Percentiles rank a stretch among this genome's conserved stretches.
Conservation (phyloP, 345 rosid species). For the Hypericum perforatum region DNA sequence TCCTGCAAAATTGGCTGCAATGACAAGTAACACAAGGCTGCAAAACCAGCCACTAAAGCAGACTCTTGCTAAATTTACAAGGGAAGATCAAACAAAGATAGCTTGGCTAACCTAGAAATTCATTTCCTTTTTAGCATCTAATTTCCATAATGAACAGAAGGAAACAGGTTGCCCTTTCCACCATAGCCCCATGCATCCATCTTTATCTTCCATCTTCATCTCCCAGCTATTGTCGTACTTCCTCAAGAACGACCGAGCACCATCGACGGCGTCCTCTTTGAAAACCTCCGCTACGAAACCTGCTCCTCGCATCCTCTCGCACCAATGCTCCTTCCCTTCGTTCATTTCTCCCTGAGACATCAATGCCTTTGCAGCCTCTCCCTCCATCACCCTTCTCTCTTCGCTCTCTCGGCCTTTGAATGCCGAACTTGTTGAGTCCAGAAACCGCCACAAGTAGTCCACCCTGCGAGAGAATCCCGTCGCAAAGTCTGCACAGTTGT, state of each 20-base stretch:
- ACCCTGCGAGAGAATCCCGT: conserved; percentile 48
- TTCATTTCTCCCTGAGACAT: conserved; percentile 44
- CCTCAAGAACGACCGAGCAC: conserved; percentile 62
- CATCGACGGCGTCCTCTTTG: conserved; percentile 59
- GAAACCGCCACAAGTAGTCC: conserved; percentile 68
- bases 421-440: conserved; percentile 76
- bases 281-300: conserved; percentile 44
- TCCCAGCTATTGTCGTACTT: conserved; percentile 77
- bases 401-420: conserved; percentile 67
- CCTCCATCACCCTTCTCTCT: conserved; percentile 76
- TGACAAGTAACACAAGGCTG: too few species aligned
- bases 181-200: conserved; percentile 47
- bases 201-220: conserved; percentile 52
- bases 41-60: too few species aligned
- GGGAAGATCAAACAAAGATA: too few species aligned
- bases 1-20: too few species aligned
- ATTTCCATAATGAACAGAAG: conserved; percentile 71
- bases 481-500: conserved; percentile 46
- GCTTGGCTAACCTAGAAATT: neutral
- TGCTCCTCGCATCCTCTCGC: conserved; percentile 52
- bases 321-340: conserved; percentile 70
- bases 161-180: conserved; percentile 90
- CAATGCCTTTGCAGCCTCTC: conserved; percentile 72
- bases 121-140: conserved; percentile 9
- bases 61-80: too few species aligned